phyloP scores from a whole-genome alignment of 495 filamentous ascomycete species.

The Neurospora sp. region DNA sequence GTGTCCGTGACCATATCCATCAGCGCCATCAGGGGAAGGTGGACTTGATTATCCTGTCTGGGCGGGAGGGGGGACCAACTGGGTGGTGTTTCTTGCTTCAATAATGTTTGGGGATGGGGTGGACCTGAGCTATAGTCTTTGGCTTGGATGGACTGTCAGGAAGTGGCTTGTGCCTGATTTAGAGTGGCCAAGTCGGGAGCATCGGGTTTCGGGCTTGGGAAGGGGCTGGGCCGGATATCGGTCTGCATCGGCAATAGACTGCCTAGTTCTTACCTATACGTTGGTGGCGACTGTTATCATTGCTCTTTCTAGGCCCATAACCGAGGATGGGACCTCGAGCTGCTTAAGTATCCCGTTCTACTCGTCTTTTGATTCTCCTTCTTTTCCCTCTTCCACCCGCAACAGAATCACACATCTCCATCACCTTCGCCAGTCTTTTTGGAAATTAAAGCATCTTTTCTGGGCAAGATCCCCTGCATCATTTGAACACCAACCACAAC shows the following conservation, averaged over 20 bases:
- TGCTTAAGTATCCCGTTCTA: neutral
- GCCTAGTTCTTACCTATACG: neutral
- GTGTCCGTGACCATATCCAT: neutral
- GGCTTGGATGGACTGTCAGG: neutral
- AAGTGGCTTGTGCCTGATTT: neutral
- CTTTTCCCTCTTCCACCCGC: neutral
- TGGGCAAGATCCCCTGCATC: neutral
- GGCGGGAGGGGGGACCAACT: too few species aligned
- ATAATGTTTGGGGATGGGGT: neutral
- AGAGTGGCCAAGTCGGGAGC: neutral
- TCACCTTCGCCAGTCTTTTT: neutral
- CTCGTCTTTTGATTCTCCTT: neutral
- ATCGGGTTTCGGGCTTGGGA: neutral
- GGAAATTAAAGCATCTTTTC: neutral
- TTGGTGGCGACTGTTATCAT: neutral
- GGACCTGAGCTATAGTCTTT: neutral
- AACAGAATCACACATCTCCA: neutral
- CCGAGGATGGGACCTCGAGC: neutral
- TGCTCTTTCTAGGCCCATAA: neutral
- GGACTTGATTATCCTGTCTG: too few species aligned
- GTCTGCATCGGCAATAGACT: neutral
- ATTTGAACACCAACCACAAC: neutral
- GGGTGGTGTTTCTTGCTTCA: neutral
- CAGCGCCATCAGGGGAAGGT: too few species aligned
- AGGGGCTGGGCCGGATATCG: neutral